Base-by-base conservation (phyloP, 1,284 basidiomycete species). In the Tranzscheliella williamsii region DNA sequence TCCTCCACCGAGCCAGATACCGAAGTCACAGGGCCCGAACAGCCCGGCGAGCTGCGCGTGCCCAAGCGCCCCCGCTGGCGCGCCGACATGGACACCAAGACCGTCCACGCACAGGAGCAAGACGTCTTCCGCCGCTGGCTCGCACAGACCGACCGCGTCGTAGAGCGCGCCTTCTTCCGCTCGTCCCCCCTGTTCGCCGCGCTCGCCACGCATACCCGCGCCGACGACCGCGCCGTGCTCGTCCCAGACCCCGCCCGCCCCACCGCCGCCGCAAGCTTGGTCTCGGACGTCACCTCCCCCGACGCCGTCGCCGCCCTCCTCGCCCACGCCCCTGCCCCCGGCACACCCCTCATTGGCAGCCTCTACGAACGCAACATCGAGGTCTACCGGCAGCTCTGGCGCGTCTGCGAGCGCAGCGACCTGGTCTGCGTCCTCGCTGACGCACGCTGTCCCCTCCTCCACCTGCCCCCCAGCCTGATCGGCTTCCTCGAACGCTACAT, bases 401-500 rank as follows among this genome's bases (percentile, higher is more conserved):
- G 68, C 20, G 68, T 71, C 3, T 51, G 55, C 38, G 68, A 71
- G 22, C 86, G 83, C 50, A 89, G 88, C 2, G 84, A 90, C 54
- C 88, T 93, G 64, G 80, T 94, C 11, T 84, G 93, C 43, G 83
- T 93, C 40, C 83, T 94, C 9, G 82, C 92, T 21, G 91, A 95
- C 78, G 86, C 89, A 6, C 86, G 91, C 23, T 92, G 90, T 73
- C 90, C 91, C 0, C 83, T 81, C 0, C 76, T 84, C 1, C 83
- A 84, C 64, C 81, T 81, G 42, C 83, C 83, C 0, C 80, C 82
- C 0, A 82, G 81, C 0, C 73, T 85, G 5, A 78, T 81, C 27
- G 54, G 75, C 2, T 83, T 83, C 64, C 67, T 84, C 29, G 66
- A 78, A 20, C 67, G 78, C 3, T 76, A 81, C 21, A 79, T 78